phyloP scores from a whole-genome alignment of 2,329 filamentous ascomycete species.

The Paraphaeosphaeria sporulosa region DNA sequence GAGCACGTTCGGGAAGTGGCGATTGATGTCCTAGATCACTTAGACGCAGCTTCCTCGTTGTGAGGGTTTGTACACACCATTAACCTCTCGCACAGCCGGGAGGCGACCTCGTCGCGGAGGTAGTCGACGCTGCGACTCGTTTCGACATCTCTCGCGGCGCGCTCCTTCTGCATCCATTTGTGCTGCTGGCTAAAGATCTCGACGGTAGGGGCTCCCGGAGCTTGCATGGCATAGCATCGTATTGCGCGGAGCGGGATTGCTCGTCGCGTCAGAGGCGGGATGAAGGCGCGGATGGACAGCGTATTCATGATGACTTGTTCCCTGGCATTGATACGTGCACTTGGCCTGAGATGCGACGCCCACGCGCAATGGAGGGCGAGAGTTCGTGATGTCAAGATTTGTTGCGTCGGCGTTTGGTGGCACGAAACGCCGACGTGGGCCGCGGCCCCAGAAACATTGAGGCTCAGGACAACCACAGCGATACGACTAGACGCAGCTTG shows the following conservation, averaged over 20 bases:
- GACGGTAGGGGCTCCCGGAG: slow-evolving; percentile 77
- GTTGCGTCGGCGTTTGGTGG: background rate
- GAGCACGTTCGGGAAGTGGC: slow-evolving; percentile 81
- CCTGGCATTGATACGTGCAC: slow-evolving; percentile 9
- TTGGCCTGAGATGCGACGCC: background rate
- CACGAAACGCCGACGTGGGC: slow-evolving; percentile 6
- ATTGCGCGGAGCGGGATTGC: slow-evolving; percentile 31
- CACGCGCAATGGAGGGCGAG: background rate
- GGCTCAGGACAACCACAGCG: background rate
- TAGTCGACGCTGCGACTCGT: slow-evolving; percentile 86
- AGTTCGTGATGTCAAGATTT: slow-evolving; percentile 25
- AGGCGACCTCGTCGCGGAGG: slow-evolving; percentile 89
- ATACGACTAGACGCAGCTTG: background rate
- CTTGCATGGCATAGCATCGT: slow-evolving; percentile 77
- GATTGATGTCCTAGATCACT: slow-evolving; percentile 82
- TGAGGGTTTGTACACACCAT: slow-evolving; percentile 61
- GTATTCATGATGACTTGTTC: slow-evolving; percentile 34
- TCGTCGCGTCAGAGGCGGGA: slow-evolving; percentile 41
- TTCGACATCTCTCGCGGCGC: slow-evolving; percentile 75
- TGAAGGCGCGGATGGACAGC: slow-evolving; percentile 45
- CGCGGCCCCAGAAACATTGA: slow-evolving; percentile 1
- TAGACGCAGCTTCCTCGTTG: slow-evolving; percentile 13
- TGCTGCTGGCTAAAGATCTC: slow-evolving; percentile 89
- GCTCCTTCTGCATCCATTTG: slow-evolving; percentile 92
- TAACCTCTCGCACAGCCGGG: slow-evolving; percentile 82